Conservation (phyloP, 2,329 filamentous ascomycete genomes). For the Paecilomyces formosus region DNA sequence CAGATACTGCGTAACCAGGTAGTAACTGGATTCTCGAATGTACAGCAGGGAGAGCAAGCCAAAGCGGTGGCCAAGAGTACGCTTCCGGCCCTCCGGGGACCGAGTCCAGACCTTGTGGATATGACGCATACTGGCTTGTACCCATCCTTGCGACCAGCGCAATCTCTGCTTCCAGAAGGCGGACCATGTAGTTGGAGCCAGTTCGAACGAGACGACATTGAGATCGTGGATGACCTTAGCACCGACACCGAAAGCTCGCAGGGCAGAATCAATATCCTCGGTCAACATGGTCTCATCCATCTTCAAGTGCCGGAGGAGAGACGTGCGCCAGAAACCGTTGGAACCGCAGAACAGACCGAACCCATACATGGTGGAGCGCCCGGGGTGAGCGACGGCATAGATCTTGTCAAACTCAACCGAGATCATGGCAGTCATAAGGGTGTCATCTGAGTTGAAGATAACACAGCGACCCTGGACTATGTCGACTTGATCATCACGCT, state of each 20-base stretch:
- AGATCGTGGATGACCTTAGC: constrained; percentile 41
- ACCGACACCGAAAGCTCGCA: constrained; percentile 38
- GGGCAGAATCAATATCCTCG: constrained; percentile 44
- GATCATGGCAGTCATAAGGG: constrained; percentile 41
- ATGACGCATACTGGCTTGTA: constrained; percentile 39
- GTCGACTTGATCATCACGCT: constrained; percentile 35
- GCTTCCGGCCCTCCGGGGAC: constrained; percentile 26
- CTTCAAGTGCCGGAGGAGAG: constrained; percentile 37
- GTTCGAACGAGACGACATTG: constrained; percentile 43
- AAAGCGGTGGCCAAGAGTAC: constrained; percentile 29
- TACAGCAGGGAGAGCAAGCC: constrained; percentile 40
- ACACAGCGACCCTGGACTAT: constrained; percentile 45
- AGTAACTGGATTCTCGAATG: constrained; percentile 41
- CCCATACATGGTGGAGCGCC: constrained; percentile 39
- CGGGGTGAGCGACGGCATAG: constrained; percentile 45
- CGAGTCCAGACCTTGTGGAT: constrained; percentile 34
- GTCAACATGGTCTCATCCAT: constrained; percentile 45
- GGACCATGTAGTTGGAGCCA: constrained; percentile 37
- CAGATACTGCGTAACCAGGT: constrained; percentile 43
- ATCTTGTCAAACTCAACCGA: constrained; percentile 47
- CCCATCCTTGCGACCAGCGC: constrained; percentile 45
- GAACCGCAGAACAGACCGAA: constrained; percentile 46
- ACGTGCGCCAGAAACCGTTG: constrained; percentile 43
- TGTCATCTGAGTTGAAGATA: constrained; percentile 41
- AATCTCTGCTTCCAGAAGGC: constrained; percentile 45